phyloP scores from a whole-genome alignment of 1,139 yeast genomes.

The Kurtzmaniella quercitrusa region DNA sequence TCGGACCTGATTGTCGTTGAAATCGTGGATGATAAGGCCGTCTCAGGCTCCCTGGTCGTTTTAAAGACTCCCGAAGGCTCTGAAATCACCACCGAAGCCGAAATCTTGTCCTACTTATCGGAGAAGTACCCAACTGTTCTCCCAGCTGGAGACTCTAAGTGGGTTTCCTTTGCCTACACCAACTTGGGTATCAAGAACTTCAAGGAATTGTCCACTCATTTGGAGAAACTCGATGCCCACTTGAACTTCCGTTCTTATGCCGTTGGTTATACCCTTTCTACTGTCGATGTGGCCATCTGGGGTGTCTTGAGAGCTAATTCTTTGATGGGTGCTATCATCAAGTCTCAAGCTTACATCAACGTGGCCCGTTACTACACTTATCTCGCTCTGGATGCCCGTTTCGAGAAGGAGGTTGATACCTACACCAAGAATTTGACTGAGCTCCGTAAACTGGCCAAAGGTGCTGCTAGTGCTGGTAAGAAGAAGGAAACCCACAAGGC shows the following conservation, averaged over 20 bases:
- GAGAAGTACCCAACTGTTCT: conserved; percentile 40
- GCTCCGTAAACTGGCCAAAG: conserved; percentile 63
- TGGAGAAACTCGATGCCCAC: conserved; percentile 78
- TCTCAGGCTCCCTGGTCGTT: conserved; percentile 39
- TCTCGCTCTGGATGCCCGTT: conserved; percentile 53
- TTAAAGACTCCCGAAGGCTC: conserved; percentile 45
- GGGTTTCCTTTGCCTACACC: conserved; percentile 68
- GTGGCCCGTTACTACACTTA: conserved; percentile 91
- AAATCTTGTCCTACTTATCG: conserved; percentile 43
- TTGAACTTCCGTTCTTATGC: conserved; percentile 81
- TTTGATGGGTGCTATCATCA: conserved; percentile 84
- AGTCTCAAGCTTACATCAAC: conserved; percentile 77
- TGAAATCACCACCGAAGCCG: conserved; percentile 39
- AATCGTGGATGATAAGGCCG: conserved; percentile 59
- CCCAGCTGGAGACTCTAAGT: conserved; percentile 34
- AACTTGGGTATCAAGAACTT: conserved; percentile 80
- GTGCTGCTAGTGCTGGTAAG: conserved; percentile 42
- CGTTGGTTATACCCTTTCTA: conserved; percentile 59
- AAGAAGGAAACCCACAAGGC: conserved; percentile 84
- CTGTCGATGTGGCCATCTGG: conserved; percentile 89
- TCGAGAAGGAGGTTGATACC: conserved; percentile 67
- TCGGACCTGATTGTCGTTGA: conserved; percentile 54
- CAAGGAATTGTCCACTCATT: conserved; percentile 71
- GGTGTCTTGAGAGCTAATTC: conserved; percentile 92
- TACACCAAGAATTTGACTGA: conserved; percentile 68